Evolutionary conservation across 768 basidiomycete genomes (phyloP).

Genomic region (Tephrocybe sp.): DNA sequence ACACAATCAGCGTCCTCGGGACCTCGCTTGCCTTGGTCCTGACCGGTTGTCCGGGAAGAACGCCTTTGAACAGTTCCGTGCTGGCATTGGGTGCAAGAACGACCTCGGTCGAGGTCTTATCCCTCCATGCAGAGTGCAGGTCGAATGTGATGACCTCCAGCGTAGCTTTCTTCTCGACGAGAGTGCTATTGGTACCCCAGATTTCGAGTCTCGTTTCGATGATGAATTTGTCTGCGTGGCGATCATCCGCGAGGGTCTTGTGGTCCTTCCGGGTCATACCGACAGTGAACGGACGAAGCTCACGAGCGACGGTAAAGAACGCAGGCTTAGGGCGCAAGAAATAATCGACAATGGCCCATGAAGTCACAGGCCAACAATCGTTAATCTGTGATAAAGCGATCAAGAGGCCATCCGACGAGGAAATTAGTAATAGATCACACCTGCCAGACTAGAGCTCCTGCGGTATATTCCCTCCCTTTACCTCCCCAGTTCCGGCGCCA

Average conservation of each 20-base stretch:
- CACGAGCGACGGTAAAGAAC: constrained; percentile 82
- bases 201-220: constrained; percentile 71
- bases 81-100: constrained; percentile 68
- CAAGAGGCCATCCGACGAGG: not conserved
- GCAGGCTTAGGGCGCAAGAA: constrained; percentile 92
- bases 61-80: constrained; percentile 78
- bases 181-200: constrained; percentile 85
- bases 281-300: constrained; percentile 77
- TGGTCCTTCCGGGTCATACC: constrained; percentile 81
- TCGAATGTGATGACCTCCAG: constrained; percentile 69
- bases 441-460: constrained; percentile 96
- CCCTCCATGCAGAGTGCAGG: constrained; percentile 59
- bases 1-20: constrained; percentile 67
- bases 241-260: constrained; percentile 52
- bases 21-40: constrained; percentile 64
- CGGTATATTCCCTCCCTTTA: constrained; percentile 78
- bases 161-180: constrained; percentile 52
- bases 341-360: constrained; percentile 93
- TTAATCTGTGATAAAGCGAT: constrained; percentile 52
- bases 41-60: constrained; percentile 69
- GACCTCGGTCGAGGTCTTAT: constrained; percentile 48
- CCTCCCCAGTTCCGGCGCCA: constrained; percentile 95
- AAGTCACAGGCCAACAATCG: constrained; percentile 92
- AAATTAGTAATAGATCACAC: constrained; percentile 36
- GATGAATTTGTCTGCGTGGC: constrained; percentile 64